Percentiles rank a stretch among this genome's conserved stretches.
Conservation (phyloP, 129 eudicot genomes). For the Chrysanthemum seticuspe region DNA sequence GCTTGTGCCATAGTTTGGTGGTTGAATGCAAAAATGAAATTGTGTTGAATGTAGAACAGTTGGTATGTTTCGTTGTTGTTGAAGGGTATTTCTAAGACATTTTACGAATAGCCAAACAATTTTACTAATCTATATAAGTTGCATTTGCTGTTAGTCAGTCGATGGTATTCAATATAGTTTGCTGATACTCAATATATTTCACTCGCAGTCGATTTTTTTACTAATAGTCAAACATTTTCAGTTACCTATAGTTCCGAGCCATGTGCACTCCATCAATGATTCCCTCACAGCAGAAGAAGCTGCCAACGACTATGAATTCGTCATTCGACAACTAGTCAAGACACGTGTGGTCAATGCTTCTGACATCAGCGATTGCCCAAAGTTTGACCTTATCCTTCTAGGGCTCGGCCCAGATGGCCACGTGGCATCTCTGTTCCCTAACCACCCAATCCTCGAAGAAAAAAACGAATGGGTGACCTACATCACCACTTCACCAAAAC, state of each 20-base stretch:
- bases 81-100: too few relatives aligned
- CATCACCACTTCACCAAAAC: constrained; percentile 51
- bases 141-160: too few relatives aligned
- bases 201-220: too few relatives aligned
- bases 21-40: too few relatives aligned
- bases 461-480: constrained; percentile 57
- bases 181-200: too few relatives aligned
- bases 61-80: too few relatives aligned
- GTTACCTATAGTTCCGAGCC: constrained; percentile 63
- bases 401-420: constrained; percentile 65
- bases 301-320: constrained; percentile 51
- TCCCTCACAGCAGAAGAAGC: constrained; percentile 59
- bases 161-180: too few relatives aligned
- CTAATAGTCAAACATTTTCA: constrained; percentile 5
- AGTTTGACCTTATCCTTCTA: constrained; percentile 62
- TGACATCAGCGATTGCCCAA: constrained; percentile 55
- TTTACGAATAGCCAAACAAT: too few relatives aligned
- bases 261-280: constrained; percentile 59
- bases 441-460: constrained; percentile 42
- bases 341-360: constrained; percentile 51
- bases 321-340: constrained; percentile 59
- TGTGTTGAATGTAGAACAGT: too few relatives aligned
- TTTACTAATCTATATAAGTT: too few relatives aligned
- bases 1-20: too few relatives aligned
- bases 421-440: constrained; percentile 65